Evolutionary conservation across 305 asterid species (phyloP).

Genomic region (Andrographis paniculata): DNA sequence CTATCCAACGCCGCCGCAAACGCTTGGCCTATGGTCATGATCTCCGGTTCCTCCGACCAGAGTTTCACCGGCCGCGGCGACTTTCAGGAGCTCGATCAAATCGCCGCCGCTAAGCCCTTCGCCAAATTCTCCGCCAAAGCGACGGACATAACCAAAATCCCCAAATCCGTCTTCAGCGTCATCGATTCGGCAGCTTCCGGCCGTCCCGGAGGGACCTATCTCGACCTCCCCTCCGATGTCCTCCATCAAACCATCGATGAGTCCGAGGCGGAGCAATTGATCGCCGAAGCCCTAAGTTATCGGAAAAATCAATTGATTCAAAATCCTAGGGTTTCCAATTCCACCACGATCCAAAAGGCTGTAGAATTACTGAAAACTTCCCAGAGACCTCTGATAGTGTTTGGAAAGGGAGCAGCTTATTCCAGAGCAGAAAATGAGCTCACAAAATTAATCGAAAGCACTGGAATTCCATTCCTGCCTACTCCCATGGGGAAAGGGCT

Average conservation of each 20-base stretch:
- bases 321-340: conserved; percentile 29
- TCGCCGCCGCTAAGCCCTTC: conserved; percentile 65
- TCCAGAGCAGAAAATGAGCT: conserved; percentile 60
- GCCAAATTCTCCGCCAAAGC: conserved; percentile 67
- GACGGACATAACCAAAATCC: conserved; percentile 47
- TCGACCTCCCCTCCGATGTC: conserved; percentile 76
- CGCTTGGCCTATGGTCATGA: conserved; percentile 79
- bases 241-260: conserved; percentile 52
- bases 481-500: conserved; percentile 91
- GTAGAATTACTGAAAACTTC: conserved; percentile 60
- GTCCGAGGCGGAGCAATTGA: conserved; percentile 49
- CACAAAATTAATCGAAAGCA: conserved; percentile 47
- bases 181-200: conserved; percentile 51
- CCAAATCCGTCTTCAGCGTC: conserved; percentile 47
- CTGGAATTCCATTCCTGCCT: conserved; percentile 80
- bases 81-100: conserved; percentile 80
- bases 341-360: conserved; percentile 44
- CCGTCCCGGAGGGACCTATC: conserved; percentile 74
- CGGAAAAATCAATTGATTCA: conserved; percentile 27
- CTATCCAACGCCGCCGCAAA: conserved; percentile 70
- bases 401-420: conserved; percentile 84
- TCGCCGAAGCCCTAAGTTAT: conserved; percentile 36
- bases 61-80: conserved; percentile 64
- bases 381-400: conserved; percentile 75
- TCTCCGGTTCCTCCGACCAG: conserved; percentile 84